Evolutionary conservation across 2,329 filamentous ascomycete genomes (phyloP).

Genomic region (Parastagonospora avenae): DNA sequence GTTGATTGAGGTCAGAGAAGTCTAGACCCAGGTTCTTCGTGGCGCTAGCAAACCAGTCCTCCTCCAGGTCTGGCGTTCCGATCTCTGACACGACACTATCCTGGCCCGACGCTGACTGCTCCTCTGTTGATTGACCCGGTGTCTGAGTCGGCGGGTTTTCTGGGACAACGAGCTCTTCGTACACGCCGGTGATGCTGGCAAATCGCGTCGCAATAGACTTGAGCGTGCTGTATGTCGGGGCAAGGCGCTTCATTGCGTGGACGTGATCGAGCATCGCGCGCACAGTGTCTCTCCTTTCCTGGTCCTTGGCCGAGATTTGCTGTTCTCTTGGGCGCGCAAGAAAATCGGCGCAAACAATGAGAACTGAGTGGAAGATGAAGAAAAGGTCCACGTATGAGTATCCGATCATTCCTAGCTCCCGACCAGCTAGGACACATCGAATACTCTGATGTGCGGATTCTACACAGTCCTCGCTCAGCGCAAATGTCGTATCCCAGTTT

Average conservation of each 20-base stretch:
- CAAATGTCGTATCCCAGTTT: constrained; percentile 17
- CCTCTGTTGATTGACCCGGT: constrained; percentile 4
- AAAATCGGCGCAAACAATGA: constrained; percentile 35
- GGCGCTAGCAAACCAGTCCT: constrained; percentile 29
- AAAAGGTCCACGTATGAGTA: constrained; percentile 30
- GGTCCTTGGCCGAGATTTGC: constrained; percentile 22
- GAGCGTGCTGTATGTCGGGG: constrained; percentile 28
- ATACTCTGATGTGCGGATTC: constrained; percentile 30
- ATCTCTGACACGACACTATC: constrained; percentile 10
- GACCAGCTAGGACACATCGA: constrained; percentile 23
- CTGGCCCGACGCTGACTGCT: constrained; percentile 2
- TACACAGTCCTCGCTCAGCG: constrained; percentile 33
- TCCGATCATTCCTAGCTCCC: constrained; percentile 21
- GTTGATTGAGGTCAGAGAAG: constrained; percentile 23
- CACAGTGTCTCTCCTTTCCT: constrained; percentile 27
- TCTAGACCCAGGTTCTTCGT: constrained; percentile 24
- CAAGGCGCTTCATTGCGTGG: constrained; percentile 19
- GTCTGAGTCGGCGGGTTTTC: not conserved
- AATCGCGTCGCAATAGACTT: constrained; percentile 29
- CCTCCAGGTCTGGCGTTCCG: constrained; percentile 21
- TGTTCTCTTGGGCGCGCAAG: constrained; percentile 27
- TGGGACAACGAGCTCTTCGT: constrained; percentile 6
- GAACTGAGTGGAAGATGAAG: constrained; percentile 30
- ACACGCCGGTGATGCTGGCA: constrained; percentile 27
- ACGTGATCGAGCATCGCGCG: constrained; percentile 21